Percentiles rank a stretch among this genome's conserved stretches.
Conservation (phyloP, 176 grass and related monocot genomes). For the Dactylis glomerata region DNA sequence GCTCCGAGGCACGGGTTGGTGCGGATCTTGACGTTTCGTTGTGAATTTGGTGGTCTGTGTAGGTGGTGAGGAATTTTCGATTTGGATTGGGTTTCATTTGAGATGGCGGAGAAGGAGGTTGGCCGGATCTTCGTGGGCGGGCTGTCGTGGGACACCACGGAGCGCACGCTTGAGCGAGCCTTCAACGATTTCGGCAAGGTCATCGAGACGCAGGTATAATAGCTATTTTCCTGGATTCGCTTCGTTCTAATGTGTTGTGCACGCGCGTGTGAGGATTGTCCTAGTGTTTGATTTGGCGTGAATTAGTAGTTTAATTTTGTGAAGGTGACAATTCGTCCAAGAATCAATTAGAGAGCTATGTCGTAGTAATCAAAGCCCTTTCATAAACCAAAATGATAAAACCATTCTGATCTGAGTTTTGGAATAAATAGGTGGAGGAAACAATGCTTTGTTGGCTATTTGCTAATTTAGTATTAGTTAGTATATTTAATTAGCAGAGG, state of each 20-base stretch:
- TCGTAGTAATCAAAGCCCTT: background rate
- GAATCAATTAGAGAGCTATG: background rate
- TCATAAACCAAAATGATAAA: background rate
- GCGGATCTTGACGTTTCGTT: background rate
- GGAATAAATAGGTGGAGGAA: background rate
- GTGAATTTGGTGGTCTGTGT: slow-evolving; percentile 17
- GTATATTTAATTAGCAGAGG: background rate
- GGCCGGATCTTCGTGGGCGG: slow-evolving; percentile 87
- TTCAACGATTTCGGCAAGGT: slow-evolving; percentile 84
- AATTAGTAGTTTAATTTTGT: background rate
- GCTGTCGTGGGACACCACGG: slow-evolving; percentile 83
- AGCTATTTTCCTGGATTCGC: background rate
- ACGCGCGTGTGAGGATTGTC: background rate
- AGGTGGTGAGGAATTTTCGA: slow-evolving; percentile 22
- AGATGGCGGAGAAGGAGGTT: slow-evolving; percentile 75
- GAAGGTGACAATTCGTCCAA: background rate
- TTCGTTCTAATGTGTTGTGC: background rate
- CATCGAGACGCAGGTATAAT: slow-evolving; percentile 67
- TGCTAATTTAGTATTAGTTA: background rate
- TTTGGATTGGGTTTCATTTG: slow-evolving; percentile 8
- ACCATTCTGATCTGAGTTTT: background rate
- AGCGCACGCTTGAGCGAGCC: slow-evolving; percentile 56
- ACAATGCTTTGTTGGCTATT: background rate
- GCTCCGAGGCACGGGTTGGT: background rate
- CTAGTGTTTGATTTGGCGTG: background rate